Evolutionary conservation across 1,284 basidiomycete species (phyloP), one percentile per base, ranked within the genome.

Genomic region (Boletellus deceptivus): DNA sequence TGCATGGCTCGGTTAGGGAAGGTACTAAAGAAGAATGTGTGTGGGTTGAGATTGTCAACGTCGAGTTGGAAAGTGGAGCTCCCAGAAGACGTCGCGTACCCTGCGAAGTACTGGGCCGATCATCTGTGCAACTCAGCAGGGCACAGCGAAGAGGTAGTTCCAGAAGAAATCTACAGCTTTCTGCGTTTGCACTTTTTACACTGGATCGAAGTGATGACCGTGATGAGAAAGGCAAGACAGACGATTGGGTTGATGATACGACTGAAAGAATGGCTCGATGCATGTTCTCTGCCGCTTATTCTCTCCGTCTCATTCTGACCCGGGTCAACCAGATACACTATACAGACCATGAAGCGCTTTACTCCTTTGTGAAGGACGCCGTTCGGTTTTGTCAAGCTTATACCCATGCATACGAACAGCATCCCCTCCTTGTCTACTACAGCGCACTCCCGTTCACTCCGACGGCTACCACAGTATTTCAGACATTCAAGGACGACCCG

Each of bases 371-470:
- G 20, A 55, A 52, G 46, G 68, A 70, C 31, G 56, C 62, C 16
- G 54, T 62, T 24, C 67, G 67, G 22, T 67, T 67, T 42, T 68
- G 63, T 41, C 65, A 69, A 42, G 64, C 68, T 3, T 67, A 60
- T 48, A 54, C 57, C 27, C 58, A 63, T 4, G 58, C 53, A 4
- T 70, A 69, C 43, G 69, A 67, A 49, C 64, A 67, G 18, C 69
- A 70, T 41, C 69, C 65, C 9, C 64, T 69, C n/a, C 47, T 67
- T 20, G 69, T 67, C 22, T 70, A 70, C 50, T 55, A 56, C 29
- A 60, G 65, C 10, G 69, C 65, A 14, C 62, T 70, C 25, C 69
- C 65, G 6, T 67, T 70, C 46, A 58, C 69, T 31, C 65, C 67
- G 2, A 70, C 52, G 17, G 44, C 53, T 9, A 53, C 57, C 16